Conservation (phyloP, 2,329 filamentous ascomycete species). For the Didymella pinodella region DNA sequence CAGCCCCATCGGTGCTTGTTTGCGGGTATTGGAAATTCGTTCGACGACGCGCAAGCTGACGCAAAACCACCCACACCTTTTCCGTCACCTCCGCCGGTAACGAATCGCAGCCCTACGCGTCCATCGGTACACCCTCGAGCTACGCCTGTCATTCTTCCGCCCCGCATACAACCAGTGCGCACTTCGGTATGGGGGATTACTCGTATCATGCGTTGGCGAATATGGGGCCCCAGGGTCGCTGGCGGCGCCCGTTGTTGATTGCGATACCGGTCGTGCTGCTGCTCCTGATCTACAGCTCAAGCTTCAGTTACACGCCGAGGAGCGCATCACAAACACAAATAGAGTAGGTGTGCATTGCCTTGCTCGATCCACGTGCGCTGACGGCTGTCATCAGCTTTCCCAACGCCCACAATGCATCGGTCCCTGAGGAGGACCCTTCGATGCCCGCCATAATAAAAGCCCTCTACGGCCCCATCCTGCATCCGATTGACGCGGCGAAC, state of each 20-base stretch:
- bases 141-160: slow-evolving; percentile 7
- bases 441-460: slow-evolving; percentile 50
- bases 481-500: slow-evolving; percentile 46
- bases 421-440: slow-evolving; percentile 39
- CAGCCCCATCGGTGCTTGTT: slow-evolving; percentile 1
- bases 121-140: slow-evolving; percentile 5
- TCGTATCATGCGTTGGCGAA: slow-evolving; percentile 43
- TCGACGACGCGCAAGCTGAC: slow-evolving; percentile 11
- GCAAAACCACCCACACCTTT: slow-evolving; percentile 13
- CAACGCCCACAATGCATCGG: slow-evolving; percentile 36
- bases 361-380: not conserved
- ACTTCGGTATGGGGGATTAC: slow-evolving; percentile 33
- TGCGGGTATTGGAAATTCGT: slow-evolving; percentile 3
- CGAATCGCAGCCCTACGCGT: slow-evolving; percentile 10
- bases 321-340: slow-evolving; percentile 25
- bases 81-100: slow-evolving; percentile 7
- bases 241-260: slow-evolving; percentile 46
- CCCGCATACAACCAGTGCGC: slow-evolving; percentile 7
- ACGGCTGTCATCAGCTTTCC: slow-evolving; percentile 33
- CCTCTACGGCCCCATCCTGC: slow-evolving; percentile 48
- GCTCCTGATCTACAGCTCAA: slow-evolving; percentile 43
- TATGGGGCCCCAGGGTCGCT: slow-evolving; percentile 47
- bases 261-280: slow-evolving; percentile 42
- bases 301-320: slow-evolving; percentile 34
- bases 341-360: slow-evolving; percentile 29